These are phyloP conservation scores for Cotoneaster glaucophyllus DNA, from an alignment of 306 rosid species.

Conservation along the genomic window DNA sequence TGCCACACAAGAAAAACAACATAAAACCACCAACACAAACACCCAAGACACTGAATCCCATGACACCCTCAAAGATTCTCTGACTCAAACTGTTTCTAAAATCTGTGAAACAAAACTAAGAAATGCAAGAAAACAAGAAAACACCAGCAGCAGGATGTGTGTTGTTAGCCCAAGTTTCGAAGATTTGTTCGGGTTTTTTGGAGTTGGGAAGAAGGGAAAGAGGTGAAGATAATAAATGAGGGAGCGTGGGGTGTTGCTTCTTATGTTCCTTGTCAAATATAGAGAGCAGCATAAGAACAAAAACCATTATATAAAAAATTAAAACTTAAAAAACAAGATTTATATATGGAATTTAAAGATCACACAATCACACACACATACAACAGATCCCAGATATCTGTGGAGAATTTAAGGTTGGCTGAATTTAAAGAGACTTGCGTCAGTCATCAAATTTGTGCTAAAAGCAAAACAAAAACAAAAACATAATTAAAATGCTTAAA, in stretches of 20 bases:
- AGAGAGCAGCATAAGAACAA: constrained; percentile 1
- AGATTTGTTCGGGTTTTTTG: not conserved
- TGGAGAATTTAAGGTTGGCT: not conserved
- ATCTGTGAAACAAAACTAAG: not conserved
- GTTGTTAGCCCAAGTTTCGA: not conserved
- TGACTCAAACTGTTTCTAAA: not conserved
- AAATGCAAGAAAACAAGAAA: not conserved
- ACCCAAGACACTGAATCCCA: constrained; percentile 4
- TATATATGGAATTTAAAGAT: not conserved
- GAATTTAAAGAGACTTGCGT: constrained; percentile 35
- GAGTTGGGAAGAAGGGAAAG: constrained; percentile 34
- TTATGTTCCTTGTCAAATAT: constrained; percentile 1
- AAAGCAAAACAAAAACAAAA: constrained; percentile 20
- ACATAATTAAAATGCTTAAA: constrained; percentile 18
- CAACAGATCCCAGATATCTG: not conserved
- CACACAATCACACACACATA: not conserved
- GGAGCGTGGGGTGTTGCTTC: constrained; percentile 32
- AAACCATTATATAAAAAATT: not conserved
- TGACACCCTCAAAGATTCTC: not conserved
- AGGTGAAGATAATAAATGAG: constrained; percentile 51
- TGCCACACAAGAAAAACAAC: constrained; percentile 17
- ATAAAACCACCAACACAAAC: constrained; percentile 13
- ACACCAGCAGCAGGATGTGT: not conserved
- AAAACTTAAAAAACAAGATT: not conserved
- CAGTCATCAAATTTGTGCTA: constrained; percentile 12